A percentile compares a stretch with the other conserved stretches of the same genome.
Conservation (phyloP, 1,284 basidiomycete species). For the Cutaneotrichosporon curvatum region DNA sequence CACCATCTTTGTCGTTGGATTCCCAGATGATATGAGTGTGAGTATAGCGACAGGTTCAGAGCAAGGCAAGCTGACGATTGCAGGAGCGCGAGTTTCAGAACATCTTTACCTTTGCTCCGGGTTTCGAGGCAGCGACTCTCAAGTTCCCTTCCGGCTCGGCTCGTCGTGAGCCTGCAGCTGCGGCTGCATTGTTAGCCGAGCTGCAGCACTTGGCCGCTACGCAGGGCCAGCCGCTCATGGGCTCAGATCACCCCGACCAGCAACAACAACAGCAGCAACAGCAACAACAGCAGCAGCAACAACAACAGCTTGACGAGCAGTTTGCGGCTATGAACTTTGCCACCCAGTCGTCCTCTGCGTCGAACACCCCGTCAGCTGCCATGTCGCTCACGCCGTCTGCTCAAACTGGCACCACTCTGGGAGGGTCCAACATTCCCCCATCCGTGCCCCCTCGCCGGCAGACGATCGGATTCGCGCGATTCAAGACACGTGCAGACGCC, state of each 20-base stretch:
- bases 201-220: slow-evolving; percentile 32
- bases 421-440: slow-evolving; percentile 16
- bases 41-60: slow-evolving; percentile 38
- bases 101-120: slow-evolving; percentile 93
- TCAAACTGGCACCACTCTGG: slow-evolving; percentile 29
- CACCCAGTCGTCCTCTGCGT: slow-evolving; percentile 33
- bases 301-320: slow-evolving; percentile 29
- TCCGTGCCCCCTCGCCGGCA: slow-evolving; percentile 54
- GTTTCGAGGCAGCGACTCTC: slow-evolving; percentile 94
- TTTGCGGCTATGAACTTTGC: slow-evolving; percentile 34
- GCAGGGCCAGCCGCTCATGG: slow-evolving; percentile 18
- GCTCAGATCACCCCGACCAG: slow-evolving; percentile 12
- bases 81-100: slow-evolving; percentile 98
- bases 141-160: slow-evolving; percentile 65
- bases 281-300: too few relatives aligned
- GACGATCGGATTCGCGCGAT: slow-evolving; percentile 97
- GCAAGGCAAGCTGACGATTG: background rate
- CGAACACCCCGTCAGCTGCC: slow-evolving; percentile 41
- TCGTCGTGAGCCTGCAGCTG: slow-evolving; percentile 22
- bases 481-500: slow-evolving; percentile 79
- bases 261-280: background rate
- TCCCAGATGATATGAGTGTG: slow-evolving; percentile 97
- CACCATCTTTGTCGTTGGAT: slow-evolving; percentile 97
- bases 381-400: slow-evolving; percentile 51
- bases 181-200: slow-evolving; percentile 34